Evolutionary conservation across 148 eudicot genomes (phyloP), one percentile per base, ranked within the genome.

Genomic region (Vaccinium macrocarpon): DNA sequence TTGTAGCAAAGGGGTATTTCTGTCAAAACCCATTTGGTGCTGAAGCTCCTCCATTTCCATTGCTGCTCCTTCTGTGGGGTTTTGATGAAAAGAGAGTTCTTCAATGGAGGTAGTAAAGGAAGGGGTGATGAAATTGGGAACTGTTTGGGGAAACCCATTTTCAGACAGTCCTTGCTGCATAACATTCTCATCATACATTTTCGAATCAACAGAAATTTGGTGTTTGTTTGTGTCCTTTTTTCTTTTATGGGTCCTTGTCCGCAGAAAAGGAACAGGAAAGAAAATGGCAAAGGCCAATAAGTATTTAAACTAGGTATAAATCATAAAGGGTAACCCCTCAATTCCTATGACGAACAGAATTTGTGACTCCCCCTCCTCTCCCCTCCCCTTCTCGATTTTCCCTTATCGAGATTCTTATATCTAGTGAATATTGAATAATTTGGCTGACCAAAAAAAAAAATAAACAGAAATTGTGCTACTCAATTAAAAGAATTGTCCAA

Each of bases 131-230:
- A 56, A 76, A 78, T 82, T 82, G 57, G 85, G 86, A 0, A 46
- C 18, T 38, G 82, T 82, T 75, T 90, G 91, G 0, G 91, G 84
- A 84, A 84, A 90, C 10, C 86, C 92, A 86, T 86, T 85, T 83
- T 90, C 87, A 16, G 83, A 29, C 23, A 81, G 76, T 23, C 77
- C 85, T 62, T 85, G 84, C 38, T 88, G 89, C 82, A 86, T 86
- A 77, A 64, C 82, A 85, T 72, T 83, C 21, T 88, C 87, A 83
- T 79, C 88, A 86, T 86, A 87, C 92, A 93, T 90, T 78, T 85
- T 83, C 25, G 82, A 32, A 29, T 78, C n/a, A 61, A 32, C 12
- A 51, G 48, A 57, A 50, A 61, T 55, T 12, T 29, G 76, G 12
- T 82, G 32, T 73, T 83, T 80, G 12, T 6, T 49, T 66, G 0